These are phyloP conservation scores for Pichia phayaonensis DNA, from an alignment of 805 yeast genomes.

Conservation along the genomic window DNA sequence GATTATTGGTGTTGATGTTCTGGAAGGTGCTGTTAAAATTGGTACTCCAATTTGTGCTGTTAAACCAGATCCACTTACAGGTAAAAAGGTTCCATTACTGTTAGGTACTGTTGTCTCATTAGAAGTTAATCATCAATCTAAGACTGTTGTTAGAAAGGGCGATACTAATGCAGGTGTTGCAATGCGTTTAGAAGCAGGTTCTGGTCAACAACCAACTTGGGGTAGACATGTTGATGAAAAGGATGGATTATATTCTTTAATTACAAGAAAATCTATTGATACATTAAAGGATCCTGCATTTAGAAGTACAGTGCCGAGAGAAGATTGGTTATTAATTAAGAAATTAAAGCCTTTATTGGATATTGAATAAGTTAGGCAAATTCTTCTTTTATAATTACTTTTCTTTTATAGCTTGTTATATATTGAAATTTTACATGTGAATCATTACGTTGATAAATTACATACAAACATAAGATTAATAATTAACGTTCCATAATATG, in stretches of 20 bases:
- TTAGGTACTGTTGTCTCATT: slow-evolving; percentile 88
- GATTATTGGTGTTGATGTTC: slow-evolving; percentile 98
- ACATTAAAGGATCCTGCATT: slow-evolving; percentile 98
- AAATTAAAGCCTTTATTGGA: slow-evolving; percentile 83
- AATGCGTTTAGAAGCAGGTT: slow-evolving; percentile 90
- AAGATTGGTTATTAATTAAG: slow-evolving; percentile 91
- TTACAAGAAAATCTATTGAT: slow-evolving; percentile 85
- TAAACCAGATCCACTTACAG: slow-evolving; percentile 78
- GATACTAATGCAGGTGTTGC: slow-evolving; percentile 98
- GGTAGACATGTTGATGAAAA: slow-evolving; percentile 97
- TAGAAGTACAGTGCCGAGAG: slow-evolving; percentile 88
- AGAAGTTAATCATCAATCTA: slow-evolving; percentile 91
- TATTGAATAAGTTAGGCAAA: slow-evolving; percentile 32
- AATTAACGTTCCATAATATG: not conserved
- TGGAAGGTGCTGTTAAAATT: slow-evolving; percentile 78
- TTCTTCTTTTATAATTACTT: not conserved
- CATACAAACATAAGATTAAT: not conserved
- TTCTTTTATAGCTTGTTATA: not conserved
- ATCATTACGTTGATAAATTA: not conserved
- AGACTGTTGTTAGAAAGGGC: slow-evolving; percentile 78
- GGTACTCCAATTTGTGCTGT: slow-evolving; percentile 98
- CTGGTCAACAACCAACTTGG: slow-evolving; percentile 93
- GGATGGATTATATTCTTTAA: slow-evolving; percentile 83
- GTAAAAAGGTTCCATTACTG: slow-evolving; percentile 58
- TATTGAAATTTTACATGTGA: not conserved